Evolutionary conservation across 768 basidiomycete genomes (phyloP), one percentile per base, ranked within the genome.

Genomic region (Pluteus cervinus): DNA sequence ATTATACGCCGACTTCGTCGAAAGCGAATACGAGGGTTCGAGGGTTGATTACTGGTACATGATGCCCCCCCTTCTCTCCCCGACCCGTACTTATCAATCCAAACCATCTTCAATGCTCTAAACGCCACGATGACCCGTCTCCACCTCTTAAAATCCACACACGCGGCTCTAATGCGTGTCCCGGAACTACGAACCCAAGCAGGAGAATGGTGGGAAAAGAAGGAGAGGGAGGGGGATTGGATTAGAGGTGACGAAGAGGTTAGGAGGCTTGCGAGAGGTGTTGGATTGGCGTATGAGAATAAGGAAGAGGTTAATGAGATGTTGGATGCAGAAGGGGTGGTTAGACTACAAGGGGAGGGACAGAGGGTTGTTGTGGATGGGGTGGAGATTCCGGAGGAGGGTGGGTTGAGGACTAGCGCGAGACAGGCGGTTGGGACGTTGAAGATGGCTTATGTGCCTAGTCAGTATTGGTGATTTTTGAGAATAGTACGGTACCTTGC

Each of bases 121-220:
- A 36, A 48, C 26, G 57, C 65, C 33, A 56, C 68, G 22, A 42
- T 76, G 3, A 59, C 66, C 10, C 67, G 73, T 1, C 54, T 77
- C 6, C 71, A 75, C 39, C 63, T 79, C 29, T 56, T 79, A 41
- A 75, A 75, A 47, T 74, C 76, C 48, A 61, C 71, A 3, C 70
- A 65, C 30, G 76, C 72, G 26, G 73, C 79, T 3, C 59, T 75
- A 20, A 64, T 77, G 67, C 73, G 84, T 24, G 49, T 63, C 4
- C 70, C 73, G 2, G 53, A 56, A 18, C 59, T 76, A 7, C 70
- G 74, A 7, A 60, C 59, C 10, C 68, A 66, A n/a, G 65, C 71
- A 0, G 51, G 49, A 1, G 56, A 56, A 33, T 82, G 76, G 69
- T 85, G 82, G 82, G 56, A 59, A 4, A 63, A 59, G 22, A 71